Evolutionary conservation across 352 stramenopile genomes (phyloP), one percentile per base, ranked within the genome.

Genomic region (Pythium diclinum): DNA sequence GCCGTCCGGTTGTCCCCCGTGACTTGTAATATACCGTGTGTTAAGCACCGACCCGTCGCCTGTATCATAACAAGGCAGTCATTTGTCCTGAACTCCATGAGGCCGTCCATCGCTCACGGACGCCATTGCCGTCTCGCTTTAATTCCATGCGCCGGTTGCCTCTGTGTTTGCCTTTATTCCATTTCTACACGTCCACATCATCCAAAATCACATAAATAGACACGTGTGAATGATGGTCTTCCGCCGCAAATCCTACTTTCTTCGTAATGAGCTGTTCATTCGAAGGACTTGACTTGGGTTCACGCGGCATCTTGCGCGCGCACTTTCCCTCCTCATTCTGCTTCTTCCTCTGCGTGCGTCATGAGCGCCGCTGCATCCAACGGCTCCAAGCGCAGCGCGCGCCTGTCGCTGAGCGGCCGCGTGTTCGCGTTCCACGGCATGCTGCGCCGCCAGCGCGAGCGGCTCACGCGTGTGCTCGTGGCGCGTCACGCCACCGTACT

Each of bases 361-460:
- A 42, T 42, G 36, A 42, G 36, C 33, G 33, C 33, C 33, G 10
- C 33, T 13, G 10, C 33, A 9, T 13, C 33, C 33, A 38, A 13
- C 33, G 33, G 33, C 36, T 42, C 36, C 36, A 42, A 14, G 13
- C 36, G 36, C 36, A 42, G 3, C 1, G 3, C 55, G 13, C 58
- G 51, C 30, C 30, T 60, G 34, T 40, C 63, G 2, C 54, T 69
- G 2, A 30, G 16, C 16, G 58, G 65, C 34, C 52, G 44, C 21
- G 53, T 46, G 9, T 71, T 71, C 54, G 40, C 65, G 21, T 71
- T 71, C 58, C 65, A 71, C 58, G 65, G 65, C 58, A 3, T 71
- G 10, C 21, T 47, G 6, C 47, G 13, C 25, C n/a, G 25, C 13
- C 21, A 16, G 4, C 57, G 54, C 14, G 42, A 36, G 58, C 34